These are phyloP conservation scores for Colletotrichum echinochloae DNA, from an alignment of 2,329 filamentous ascomycete genomes.

Conservation along the genomic window DNA sequence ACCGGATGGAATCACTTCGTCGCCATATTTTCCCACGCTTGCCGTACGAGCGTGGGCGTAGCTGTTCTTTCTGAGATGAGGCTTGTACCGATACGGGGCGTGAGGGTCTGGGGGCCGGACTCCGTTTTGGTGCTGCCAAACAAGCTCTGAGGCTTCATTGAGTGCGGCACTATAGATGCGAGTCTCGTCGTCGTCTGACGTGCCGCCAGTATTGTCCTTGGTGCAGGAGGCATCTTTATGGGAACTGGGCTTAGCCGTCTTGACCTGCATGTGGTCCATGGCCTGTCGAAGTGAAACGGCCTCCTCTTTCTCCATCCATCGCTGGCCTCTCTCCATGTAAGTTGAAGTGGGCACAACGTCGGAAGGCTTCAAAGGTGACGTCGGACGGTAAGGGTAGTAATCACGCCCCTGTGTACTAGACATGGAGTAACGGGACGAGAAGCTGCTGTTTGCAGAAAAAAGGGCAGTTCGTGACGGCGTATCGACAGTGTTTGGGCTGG, in stretches of 20 bases:
- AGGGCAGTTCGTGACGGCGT: slow-evolving; percentile 37
- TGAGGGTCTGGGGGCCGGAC: slow-evolving; percentile 64
- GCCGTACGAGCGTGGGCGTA: slow-evolving; percentile 76
- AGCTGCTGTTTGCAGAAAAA: slow-evolving; percentile 51
- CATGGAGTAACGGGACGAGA: slow-evolving; percentile 64
- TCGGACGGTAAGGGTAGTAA: slow-evolving; percentile 61
- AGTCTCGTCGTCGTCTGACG: slow-evolving; percentile 68
- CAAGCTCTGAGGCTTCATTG: slow-evolving; percentile 81
- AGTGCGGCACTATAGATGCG: slow-evolving; percentile 77
- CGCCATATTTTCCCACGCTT: slow-evolving; percentile 64
- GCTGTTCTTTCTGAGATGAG: slow-evolving; percentile 77
- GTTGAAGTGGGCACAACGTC: slow-evolving; percentile 73
- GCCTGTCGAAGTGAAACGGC: slow-evolving; percentile 76
- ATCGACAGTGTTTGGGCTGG: slow-evolving; percentile 34
- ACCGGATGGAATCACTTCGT: slow-evolving; percentile 59
- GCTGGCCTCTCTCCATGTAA: slow-evolving; percentile 79
- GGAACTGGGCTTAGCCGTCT: slow-evolving; percentile 45
- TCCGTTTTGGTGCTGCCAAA: slow-evolving; percentile 79
- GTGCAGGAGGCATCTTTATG: slow-evolving; percentile 40
- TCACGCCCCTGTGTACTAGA: slow-evolving; percentile 60
- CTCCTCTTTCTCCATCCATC: slow-evolving; percentile 87
- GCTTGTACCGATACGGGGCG: slow-evolving; percentile 74
- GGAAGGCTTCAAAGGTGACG: slow-evolving; percentile 64
- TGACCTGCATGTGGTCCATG: slow-evolving; percentile 78
- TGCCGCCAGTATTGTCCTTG: slow-evolving; percentile 12